These are phyloP conservation scores for Protomyces arabidopsidicola DNA, from an alignment of 1,139 yeast genomes.

Conservation along the genomic window DNA sequence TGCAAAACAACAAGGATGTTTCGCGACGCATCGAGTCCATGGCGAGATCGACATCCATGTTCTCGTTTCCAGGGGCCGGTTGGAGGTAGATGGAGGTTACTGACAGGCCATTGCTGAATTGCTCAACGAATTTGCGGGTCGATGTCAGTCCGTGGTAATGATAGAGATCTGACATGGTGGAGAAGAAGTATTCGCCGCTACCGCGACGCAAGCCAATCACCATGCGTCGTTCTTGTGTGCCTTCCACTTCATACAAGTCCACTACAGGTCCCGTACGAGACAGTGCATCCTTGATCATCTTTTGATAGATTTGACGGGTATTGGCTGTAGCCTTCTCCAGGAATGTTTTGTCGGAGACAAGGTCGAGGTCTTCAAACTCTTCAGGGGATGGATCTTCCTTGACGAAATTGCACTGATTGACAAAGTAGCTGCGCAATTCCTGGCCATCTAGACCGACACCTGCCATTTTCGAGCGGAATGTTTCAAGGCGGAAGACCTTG, in stretches of 20 bases:
- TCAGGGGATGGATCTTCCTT: constrained; percentile 40
- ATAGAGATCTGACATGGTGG: constrained; percentile 82
- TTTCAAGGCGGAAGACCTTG: constrained; percentile 67
- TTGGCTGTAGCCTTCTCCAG: constrained; percentile 71
- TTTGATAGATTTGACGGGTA: constrained; percentile 72
- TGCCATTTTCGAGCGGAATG: constrained; percentile 66
- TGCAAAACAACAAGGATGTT: constrained; percentile 84
- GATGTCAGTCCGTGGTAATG: constrained; percentile 82
- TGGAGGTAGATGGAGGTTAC: constrained; percentile 80
- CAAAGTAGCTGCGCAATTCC: constrained; percentile 73
- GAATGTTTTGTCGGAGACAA: constrained; percentile 66
- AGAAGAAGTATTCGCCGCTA: constrained; percentile 79
- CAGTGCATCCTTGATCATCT: constrained; percentile 64
- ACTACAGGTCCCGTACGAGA: constrained; percentile 88
- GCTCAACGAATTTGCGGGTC: constrained; percentile 89
- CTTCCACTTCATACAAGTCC: constrained; percentile 76
- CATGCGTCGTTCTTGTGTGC: constrained; percentile 73
- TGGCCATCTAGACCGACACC: constrained; percentile 47
- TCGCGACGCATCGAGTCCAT: constrained; percentile 90
- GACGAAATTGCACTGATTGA: constrained; percentile 68
- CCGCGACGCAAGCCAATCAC: constrained; percentile 84
- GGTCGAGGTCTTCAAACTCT: constrained; percentile 39
- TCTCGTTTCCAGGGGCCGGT: constrained; percentile 42
- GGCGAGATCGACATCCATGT: constrained; percentile 57
- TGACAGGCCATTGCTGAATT: constrained; percentile 83